Base-by-base conservation (phyloP, 2,329 filamentous ascomycete genomes). In the Xylaria sp. region DNA sequence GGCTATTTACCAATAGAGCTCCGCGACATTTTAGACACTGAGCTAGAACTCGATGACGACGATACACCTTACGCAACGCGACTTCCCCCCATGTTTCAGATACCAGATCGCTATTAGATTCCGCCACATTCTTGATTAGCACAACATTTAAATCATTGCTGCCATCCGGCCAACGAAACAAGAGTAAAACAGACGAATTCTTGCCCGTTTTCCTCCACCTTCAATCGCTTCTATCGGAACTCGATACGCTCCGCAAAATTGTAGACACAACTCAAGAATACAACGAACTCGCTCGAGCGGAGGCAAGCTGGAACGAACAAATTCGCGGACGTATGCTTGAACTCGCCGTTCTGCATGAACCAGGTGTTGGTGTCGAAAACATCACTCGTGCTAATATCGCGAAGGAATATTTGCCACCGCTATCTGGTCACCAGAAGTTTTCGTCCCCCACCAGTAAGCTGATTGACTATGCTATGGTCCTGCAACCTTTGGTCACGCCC, bases 341-440 rank as follows among this genome's bases (percentile, higher is more conserved):
- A 15, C 65, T 67, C 1, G 65, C 59, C 6, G 41, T 62, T n/a
- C 7, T 23, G 3, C 33, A 55, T 10, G 2, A 1, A 2, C 59
- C 59, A 1, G 25, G 23, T 6, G 59, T 67, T 15, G n/a, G 58
- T 13, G 51, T 63, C 33, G 58, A 67, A 52, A 67, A 67, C 43
- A 25, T 67, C 52, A 63, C 65, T 57, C 59, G 52, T 43, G 65
- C 65, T 51, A 36, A 67, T 46, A 67, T 67, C 65, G 59, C 52
- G 51, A 56, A 57, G 2, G 51, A 54, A 18, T 54, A 18, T 54
- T n/a, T 54, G 13, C 51, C 51, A n/a, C 51, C 25, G 4, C 15
- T n/a, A 18, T 54, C 28, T 33, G 8, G 2, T 6, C 51, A n/a
- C 5, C 25, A 31, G 2, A n/a, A 2, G 15, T 54, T n/a, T n/a